Percentiles rank a stretch among this genome's conserved stretches.
These are phyloP conservation scores for Solanum tarijense DNA, from an alignment of 257 asterid species.

Conservation along the genomic window DNA sequence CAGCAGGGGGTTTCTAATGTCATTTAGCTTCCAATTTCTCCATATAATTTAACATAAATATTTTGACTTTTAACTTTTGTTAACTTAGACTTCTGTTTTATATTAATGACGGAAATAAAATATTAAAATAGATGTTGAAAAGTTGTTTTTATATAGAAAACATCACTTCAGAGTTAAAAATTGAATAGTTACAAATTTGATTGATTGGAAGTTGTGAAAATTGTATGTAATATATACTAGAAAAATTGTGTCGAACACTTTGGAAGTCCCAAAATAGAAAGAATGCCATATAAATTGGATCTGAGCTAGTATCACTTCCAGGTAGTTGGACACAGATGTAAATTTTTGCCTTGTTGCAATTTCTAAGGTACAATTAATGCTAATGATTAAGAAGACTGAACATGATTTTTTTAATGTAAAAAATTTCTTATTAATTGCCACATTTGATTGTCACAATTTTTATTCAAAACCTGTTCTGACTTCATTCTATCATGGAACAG, in stretches of 20 bases:
- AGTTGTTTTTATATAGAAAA: neutral
- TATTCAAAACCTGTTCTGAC: neutral
- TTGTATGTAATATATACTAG: neutral
- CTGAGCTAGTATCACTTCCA: neutral
- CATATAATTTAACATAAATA: neutral
- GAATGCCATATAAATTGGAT: neutral
- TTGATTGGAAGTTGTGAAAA: neutral
- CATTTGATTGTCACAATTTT: neutral
- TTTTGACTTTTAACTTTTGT: neutral
- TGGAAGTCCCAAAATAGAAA: neutral
- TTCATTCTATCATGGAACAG: neutral
- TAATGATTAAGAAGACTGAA: neutral
- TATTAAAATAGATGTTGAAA: neutral
- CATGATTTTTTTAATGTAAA: neutral
- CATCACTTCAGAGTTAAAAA: neutral
- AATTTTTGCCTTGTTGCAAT: neutral
- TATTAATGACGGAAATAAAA: neutral
- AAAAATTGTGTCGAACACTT: neutral
- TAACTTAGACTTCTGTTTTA: neutral
- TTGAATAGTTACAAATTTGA: neutral
- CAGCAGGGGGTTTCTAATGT: neutral
- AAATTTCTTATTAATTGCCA: neutral
- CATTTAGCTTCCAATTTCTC: neutral
- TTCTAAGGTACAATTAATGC: neutral
- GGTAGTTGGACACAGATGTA: neutral